phyloP scores from a whole-genome alignment of 805 yeast species.

The Candida incommunis region DNA sequence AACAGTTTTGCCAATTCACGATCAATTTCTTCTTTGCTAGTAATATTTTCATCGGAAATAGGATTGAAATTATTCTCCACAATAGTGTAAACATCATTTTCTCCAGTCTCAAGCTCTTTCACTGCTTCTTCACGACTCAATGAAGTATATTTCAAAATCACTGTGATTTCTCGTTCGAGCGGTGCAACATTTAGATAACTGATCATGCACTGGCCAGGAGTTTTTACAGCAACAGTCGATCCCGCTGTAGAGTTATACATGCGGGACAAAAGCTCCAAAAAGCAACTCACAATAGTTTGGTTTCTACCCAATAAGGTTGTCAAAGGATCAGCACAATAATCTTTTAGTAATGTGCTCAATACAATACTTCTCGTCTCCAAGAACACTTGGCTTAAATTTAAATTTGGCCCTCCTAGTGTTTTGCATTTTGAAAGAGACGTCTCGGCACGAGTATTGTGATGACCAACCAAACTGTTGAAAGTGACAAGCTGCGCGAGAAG shows the following conservation, averaged over 20 bases:
- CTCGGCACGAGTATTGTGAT: constrained; percentile 10
- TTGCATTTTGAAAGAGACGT: neutral
- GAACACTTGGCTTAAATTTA: constrained; percentile 16
- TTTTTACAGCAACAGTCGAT: neutral
- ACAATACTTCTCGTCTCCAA: constrained; percentile 18
- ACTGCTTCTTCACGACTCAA: no score
- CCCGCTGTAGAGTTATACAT: neutral
- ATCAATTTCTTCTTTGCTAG: no score
- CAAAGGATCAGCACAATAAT: constrained; percentile 8
- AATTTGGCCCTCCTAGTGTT: constrained; percentile 8
- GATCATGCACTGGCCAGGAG: no score
- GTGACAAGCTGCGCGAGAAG: constrained; percentile 13
- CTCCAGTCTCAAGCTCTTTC: no score
- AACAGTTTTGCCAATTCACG: no score
- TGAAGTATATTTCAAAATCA: no score
- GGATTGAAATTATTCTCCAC: no score
- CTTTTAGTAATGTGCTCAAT: no score
- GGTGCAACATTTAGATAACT: no score
- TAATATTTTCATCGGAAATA: no score
- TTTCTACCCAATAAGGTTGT: neutral
- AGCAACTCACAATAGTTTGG: neutral
- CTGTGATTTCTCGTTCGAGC: no score
- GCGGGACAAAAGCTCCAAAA: constrained; percentile 16
- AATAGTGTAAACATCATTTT: no score
- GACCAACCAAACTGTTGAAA: constrained; percentile 16